Evolutionary conservation across 352 stramenopile species (phyloP).

Genomic region (Phytophthora palmivora): DNA sequence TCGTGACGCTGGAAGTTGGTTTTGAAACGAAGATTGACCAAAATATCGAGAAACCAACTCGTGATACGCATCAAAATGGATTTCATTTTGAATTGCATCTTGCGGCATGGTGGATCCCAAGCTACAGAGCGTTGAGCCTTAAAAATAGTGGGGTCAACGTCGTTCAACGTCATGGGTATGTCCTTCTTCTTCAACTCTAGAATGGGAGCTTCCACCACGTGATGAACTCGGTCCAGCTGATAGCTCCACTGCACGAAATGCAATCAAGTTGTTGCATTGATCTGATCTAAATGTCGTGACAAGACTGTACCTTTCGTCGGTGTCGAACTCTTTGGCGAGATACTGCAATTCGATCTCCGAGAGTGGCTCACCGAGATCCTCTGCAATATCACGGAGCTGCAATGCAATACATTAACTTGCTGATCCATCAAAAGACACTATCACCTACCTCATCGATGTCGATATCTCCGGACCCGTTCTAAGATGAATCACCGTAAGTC

Average conservation of each 20-base stretch:
- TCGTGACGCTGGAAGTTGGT: constrained; percentile 25
- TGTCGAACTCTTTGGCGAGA: constrained; percentile 76
- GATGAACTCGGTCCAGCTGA: constrained; percentile 82
- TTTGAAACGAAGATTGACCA: constrained; percentile 39
- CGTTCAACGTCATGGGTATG: constrained; percentile 20
- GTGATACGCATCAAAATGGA: constrained; percentile 7
- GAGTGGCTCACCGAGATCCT: constrained; percentile 79
- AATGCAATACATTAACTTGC: constrained; percentile 7
- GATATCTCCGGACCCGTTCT: constrained; percentile 77
- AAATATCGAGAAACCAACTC: constrained; percentile 41
- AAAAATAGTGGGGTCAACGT: constrained; percentile 27
- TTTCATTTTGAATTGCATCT: constrained; percentile 1
- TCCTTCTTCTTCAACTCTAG: constrained; percentile 28
- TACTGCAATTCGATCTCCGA: constrained; percentile 77
- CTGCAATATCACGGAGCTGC: constrained; percentile 74
- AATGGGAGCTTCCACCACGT: constrained; percentile 81
- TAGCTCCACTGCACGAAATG: constrained; percentile 54
- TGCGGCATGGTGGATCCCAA: constrained; percentile 1
- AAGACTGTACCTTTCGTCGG: constrained; percentile 55
- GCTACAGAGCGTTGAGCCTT: constrained; percentile 23
- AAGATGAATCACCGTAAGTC: too few relatives aligned
- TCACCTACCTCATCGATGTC: constrained; percentile 65
- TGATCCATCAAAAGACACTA: neutral
- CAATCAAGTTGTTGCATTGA: constrained; percentile 7
- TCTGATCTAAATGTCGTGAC: too few relatives aligned